Evolutionary conservation across 495 filamentous ascomycete genomes (phyloP).

Genomic region (Neurospora tetraspora): DNA sequence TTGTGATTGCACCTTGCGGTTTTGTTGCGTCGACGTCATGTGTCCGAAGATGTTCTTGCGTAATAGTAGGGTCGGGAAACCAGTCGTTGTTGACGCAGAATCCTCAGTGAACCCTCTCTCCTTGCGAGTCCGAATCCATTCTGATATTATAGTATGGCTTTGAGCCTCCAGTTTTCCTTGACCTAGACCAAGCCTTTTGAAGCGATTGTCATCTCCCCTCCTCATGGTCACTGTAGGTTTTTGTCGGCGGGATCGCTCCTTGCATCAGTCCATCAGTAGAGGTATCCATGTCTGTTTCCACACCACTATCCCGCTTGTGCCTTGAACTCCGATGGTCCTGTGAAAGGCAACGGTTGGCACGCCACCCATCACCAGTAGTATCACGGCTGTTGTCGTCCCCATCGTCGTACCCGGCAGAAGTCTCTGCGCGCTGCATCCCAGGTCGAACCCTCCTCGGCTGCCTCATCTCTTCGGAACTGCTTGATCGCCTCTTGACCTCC

Average conservation of each 20-base stretch:
- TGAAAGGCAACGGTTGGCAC: background rate
- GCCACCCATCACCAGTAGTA: background rate
- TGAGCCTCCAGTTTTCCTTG: background rate
- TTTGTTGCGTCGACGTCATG: background rate
- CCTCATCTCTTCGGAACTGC: background rate
- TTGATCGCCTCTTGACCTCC: background rate
- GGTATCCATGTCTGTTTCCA: background rate
- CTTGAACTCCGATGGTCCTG: background rate
- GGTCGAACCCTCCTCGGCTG: background rate
- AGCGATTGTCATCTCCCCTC: background rate
- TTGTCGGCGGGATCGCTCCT: background rate
- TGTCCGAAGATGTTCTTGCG: background rate
- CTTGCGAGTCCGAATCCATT: background rate
- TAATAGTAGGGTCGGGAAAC: background rate
- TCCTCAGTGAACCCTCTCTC: background rate
- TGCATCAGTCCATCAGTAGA: background rate
- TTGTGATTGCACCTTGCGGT: background rate
- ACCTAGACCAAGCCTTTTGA: background rate
- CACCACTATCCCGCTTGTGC: background rate
- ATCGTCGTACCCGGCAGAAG: background rate
- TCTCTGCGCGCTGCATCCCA: background rate
- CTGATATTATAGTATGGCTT: background rate
- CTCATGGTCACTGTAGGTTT: background rate
- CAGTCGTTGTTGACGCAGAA: background rate
- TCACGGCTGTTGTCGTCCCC: background rate